These are phyloP conservation scores for Crithidia sp. DNA, from an alignment of 208 protist genomes.

Conservation along the genomic window DNA sequence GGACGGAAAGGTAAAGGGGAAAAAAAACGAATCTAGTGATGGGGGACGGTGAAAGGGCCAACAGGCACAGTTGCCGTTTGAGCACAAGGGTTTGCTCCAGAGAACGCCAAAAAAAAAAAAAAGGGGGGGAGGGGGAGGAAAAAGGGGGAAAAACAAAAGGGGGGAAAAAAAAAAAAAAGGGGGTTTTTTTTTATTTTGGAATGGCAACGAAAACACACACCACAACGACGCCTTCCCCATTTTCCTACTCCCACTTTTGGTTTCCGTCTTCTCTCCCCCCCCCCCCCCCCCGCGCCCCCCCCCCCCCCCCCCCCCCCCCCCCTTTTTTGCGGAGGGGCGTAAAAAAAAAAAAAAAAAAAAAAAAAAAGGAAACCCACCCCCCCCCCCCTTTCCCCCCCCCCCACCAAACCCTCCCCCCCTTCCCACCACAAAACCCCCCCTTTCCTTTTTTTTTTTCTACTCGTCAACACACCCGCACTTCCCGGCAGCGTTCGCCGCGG, in stretches of 20 bases:
- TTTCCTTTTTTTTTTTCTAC: not conserved
- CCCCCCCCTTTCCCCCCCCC: too few species aligned
- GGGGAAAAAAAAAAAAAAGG: not conserved
- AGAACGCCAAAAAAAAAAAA: constrained; percentile 19
- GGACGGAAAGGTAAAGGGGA: not conserved
- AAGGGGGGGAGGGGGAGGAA: constrained; percentile 2
- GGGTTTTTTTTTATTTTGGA: not conserved
- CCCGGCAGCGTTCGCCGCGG: too few species aligned
- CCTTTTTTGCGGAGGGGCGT: too few species aligned
- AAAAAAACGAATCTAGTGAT: constrained; percentile 8
- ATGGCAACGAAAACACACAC: too few species aligned
- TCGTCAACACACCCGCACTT: not conserved
- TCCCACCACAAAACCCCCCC: too few species aligned
- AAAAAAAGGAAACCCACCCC: not conserved
- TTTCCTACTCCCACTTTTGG: too few species aligned
- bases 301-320: too few species aligned
- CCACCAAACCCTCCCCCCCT: too few species aligned
- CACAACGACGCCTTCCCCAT: too few species aligned
- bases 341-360: not conserved
- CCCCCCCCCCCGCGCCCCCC: too few species aligned
- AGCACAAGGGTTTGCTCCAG: constrained; percentile 22
- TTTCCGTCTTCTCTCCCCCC: too few species aligned
- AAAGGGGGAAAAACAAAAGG: constrained; percentile 18
- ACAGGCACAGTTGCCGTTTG: not conserved
- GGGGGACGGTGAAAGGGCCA: not conserved